Percentiles rank a stretch among this genome's conserved stretches.
Evolutionary conservation across 164 flowering plant species (phyloP).

Genomic region (Vitis riparia): DNA sequence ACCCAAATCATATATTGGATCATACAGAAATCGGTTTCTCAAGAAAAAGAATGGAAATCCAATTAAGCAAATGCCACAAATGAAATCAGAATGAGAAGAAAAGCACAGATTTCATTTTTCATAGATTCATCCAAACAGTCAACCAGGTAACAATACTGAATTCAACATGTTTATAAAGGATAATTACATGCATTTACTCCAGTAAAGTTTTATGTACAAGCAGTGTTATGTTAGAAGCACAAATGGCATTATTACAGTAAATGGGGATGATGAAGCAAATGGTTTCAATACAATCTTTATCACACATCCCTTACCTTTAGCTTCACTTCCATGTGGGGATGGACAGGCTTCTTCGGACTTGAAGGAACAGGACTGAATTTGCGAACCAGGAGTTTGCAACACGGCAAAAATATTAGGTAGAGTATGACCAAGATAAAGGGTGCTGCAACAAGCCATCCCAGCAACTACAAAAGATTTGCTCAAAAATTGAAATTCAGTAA

Average conservation of each 20-base stretch:
- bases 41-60: too few species aligned
- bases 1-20: too few species aligned
- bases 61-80: too few species aligned
- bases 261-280: neutral
- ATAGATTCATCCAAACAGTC: too few species aligned
- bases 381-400: slow-evolving; percentile 59
- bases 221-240: neutral
- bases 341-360: slow-evolving; percentile 52
- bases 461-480: slow-evolving; percentile 49
- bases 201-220: slow-evolving; percentile 13
- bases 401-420: slow-evolving; percentile 58
- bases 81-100: too few species aligned
- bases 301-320: slow-evolving; percentile 71
- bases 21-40: too few species aligned
- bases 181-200: neutral
- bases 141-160: too few species aligned
- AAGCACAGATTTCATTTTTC: too few species aligned
- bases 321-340: slow-evolving; percentile 44
- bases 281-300: neutral
- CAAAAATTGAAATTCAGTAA: neutral
- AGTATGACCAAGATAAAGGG: slow-evolving; percentile 69
- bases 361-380: slow-evolving; percentile 58
- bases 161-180: neutral
- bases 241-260: neutral
- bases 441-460: slow-evolving; percentile 88